Percentiles rank a stretch among this genome's conserved stretches.
Conservation (phyloP, 192 early-diverging fungal species). For the Jimgerdemannia flammicorona region DNA sequence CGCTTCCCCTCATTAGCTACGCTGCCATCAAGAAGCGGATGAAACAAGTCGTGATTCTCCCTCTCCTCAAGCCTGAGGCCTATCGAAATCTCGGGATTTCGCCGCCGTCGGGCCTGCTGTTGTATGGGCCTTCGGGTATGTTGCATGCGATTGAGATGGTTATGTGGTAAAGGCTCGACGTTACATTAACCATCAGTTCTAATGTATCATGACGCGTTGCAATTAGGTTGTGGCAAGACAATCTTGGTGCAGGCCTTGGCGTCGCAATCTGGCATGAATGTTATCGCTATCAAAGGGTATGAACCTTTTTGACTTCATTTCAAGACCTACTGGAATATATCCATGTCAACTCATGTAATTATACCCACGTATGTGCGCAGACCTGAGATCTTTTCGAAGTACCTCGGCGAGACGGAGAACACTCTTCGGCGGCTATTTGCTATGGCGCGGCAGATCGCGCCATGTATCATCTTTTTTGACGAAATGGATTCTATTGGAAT, state of each 20-base stretch:
- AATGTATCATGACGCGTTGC: neutral
- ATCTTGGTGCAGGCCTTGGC: conserved; percentile 76
- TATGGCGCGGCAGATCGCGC: conserved; percentile 77
- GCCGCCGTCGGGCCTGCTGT: conserved; percentile 78
- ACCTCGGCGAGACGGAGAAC: conserved; percentile 90
- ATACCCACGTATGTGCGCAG: conserved; percentile 18
- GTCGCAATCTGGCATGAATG: conserved; percentile 73
- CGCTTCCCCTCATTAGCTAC: conserved; percentile 43
- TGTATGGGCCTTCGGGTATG: conserved; percentile 86
- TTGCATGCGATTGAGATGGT: neutral
- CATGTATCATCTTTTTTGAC: conserved; percentile 92
- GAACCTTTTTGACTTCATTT: neutral
- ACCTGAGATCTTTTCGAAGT: conserved; percentile 94
- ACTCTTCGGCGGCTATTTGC: conserved; percentile 78
- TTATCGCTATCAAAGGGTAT: conserved; percentile 82
- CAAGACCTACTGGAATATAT: neutral
- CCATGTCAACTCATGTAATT: no score
- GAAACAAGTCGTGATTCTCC: conserved; percentile 53
- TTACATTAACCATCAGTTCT: no score
- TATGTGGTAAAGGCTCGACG: no score
- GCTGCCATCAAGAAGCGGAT: conserved; percentile 49
- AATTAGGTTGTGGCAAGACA: conserved; percentile 88
- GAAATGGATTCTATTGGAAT: conserved; percentile 90
- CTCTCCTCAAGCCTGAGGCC: conserved; percentile 49
- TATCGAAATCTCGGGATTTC: conserved; percentile 62